Conservation (phyloP, 2,329 filamentous ascomycete species). For the Magnaporthiopsis incrustans region DNA sequence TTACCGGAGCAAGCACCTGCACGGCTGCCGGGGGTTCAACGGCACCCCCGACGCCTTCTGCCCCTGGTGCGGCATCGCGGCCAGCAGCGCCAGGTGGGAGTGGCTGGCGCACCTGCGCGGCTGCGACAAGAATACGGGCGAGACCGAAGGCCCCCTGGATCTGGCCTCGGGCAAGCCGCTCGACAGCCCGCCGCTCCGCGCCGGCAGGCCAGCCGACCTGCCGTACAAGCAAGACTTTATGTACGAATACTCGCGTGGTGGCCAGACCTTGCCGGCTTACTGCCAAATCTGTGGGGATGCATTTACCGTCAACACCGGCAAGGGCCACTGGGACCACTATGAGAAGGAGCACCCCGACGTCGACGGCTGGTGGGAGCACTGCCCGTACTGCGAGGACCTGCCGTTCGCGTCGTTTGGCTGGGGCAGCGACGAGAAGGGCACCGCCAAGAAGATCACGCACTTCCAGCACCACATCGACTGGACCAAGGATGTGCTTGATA, state of each 20-base stretch:
- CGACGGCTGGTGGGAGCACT: neutral
- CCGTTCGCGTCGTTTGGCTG: neutral
- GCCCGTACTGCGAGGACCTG: neutral
- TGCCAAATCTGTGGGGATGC: neutral
- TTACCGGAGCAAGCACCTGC: slow-evolving; percentile 10
- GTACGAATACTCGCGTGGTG: neutral
- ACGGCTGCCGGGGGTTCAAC: slow-evolving; percentile 10
- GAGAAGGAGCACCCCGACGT: neutral
- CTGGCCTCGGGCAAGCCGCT: no score
- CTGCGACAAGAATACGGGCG: neutral
- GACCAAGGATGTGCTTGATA: no score
- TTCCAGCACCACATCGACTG: neutral
- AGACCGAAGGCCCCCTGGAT: neutral
- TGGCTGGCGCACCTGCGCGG: slow-evolving; percentile 8
- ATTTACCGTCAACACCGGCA: neutral
- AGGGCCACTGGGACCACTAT: slow-evolving; percentile 4
- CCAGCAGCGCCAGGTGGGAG: neutral
- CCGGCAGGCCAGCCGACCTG: neutral
- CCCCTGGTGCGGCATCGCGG: slow-evolving; percentile 13
- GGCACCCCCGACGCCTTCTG: slow-evolving; percentile 7
- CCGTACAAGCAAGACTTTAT: neutral
- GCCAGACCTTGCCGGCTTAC: neutral
- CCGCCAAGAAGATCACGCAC: neutral
- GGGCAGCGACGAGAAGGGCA: neutral
- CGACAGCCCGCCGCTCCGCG: neutral